These are phyloP conservation scores for Rhodotorula toruloides DNA, from an alignment of 768 basidiomycete species.

Conservation along the genomic window DNA sequence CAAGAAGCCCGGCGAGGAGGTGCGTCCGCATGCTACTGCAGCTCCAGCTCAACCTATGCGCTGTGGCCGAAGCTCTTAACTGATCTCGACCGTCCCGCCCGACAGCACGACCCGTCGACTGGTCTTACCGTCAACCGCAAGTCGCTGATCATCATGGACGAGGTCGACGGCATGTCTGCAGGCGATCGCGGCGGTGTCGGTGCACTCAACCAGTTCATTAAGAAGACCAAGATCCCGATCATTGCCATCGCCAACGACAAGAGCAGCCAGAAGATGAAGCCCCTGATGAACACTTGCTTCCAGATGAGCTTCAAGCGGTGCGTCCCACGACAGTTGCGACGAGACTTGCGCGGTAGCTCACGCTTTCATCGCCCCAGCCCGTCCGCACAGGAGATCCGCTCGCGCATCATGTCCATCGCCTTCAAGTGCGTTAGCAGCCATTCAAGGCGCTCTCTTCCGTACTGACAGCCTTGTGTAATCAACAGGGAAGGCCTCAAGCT, in stretches of 20 bases:
- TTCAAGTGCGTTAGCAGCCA: constrained; percentile 82
- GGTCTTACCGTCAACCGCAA: constrained; percentile 71
- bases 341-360: too few species aligned
- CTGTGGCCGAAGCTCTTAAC: too few species aligned
- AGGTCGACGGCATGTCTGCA: constrained; percentile 98
- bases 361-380: too few species aligned
- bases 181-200: constrained; percentile 96
- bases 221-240: constrained; percentile 90
- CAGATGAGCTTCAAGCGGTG: constrained; percentile 73
- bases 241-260: constrained; percentile 96
- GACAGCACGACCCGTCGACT: constrained; percentile 59
- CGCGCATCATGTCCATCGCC: constrained; percentile 76
- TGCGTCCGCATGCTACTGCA: neutral
- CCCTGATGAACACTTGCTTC: constrained; percentile 66
- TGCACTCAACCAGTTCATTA: constrained; percentile 82
- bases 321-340: too few species aligned
- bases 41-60: too few species aligned
- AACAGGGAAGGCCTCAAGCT: constrained; percentile 84
- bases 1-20: constrained; percentile 33
- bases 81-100: neutral
- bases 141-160: constrained; percentile 95
- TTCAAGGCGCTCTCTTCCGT: neutral
- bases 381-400: constrained; percentile 66
- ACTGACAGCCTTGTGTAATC: neutral
- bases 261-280: constrained; percentile 82